Conservation (phyloP, 352 stramenopile genomes). For the Globisporangium alternatum region DNA sequence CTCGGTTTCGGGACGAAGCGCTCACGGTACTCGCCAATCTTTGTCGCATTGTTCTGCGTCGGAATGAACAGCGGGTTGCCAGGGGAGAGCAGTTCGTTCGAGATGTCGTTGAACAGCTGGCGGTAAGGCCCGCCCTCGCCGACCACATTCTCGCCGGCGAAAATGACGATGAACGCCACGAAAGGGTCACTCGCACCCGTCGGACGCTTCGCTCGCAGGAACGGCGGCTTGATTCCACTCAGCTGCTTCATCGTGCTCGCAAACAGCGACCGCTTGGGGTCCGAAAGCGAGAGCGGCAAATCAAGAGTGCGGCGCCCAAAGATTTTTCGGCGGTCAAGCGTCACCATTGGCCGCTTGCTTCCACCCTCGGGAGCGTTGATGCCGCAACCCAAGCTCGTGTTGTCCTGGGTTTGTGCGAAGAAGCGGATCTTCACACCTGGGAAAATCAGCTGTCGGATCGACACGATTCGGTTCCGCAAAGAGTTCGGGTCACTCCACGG, state of each 20-base stretch:
- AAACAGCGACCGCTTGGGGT: conserved; percentile 70
- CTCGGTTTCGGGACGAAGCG: conserved; percentile 60
- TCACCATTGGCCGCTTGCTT: conserved; percentile 63
- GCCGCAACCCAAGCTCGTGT: conserved; percentile 53
- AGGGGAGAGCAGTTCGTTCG: conserved; percentile 52
- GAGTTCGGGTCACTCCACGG: conserved; percentile 47
- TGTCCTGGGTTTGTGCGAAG: conserved; percentile 66
- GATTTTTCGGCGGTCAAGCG: conserved; percentile 62
- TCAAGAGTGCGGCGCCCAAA: conserved; percentile 23
- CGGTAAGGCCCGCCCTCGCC: conserved; percentile 76
- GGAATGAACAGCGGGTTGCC: conserved; percentile 61
- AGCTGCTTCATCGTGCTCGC: conserved; percentile 60
- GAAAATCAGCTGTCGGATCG: conserved; percentile 67
- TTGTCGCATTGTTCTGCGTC: conserved; percentile 69
- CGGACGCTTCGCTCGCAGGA: conserved; percentile 65
- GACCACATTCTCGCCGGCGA: conserved; percentile 76
- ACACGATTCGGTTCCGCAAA: conserved; percentile 46
- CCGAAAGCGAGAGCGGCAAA: conserved; percentile 25
- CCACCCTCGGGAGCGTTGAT: conserved; percentile 35
- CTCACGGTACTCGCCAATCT: conserved; percentile 70
- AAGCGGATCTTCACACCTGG: conserved; percentile 74
- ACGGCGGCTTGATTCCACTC: conserved; percentile 35
- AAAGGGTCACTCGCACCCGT: conserved; percentile 78
- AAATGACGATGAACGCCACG: conserved; percentile 77
- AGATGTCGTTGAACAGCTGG: conserved; percentile 79